phyloP scores from a whole-genome alignment of 768 basidiomycete species.

The Russula foetens region DNA sequence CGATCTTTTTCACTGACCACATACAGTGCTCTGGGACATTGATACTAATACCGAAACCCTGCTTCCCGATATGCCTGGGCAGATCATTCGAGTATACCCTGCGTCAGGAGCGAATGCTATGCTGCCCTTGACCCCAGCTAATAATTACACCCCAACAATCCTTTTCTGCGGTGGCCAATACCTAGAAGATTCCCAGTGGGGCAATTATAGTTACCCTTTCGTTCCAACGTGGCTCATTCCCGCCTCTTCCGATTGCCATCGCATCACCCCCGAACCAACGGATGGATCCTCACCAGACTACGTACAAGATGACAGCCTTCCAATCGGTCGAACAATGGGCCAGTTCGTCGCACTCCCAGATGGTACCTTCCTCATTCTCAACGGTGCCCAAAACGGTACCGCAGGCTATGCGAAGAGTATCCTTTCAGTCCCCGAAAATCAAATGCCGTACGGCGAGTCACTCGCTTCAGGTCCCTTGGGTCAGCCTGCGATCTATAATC shows the following conservation, averaged over 20 bases:
- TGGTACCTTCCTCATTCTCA: slow-evolving; percentile 69
- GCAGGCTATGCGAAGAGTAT: slow-evolving; percentile 69
- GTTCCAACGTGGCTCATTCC: slow-evolving; percentile 69
- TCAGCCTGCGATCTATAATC: slow-evolving; percentile 79
- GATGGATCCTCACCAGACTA: slow-evolving; percentile 57
- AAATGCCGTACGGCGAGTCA: slow-evolving; percentile 66
- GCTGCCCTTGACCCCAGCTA: slow-evolving; percentile 84
- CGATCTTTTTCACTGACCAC: slow-evolving; percentile 12
- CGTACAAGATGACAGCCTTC: slow-evolving; percentile 66
- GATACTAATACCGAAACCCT: slow-evolving; percentile 47
- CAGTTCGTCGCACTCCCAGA: slow-evolving; percentile 82
- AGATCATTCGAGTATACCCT: slow-evolving; percentile 78
- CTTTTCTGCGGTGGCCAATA: slow-evolving; percentile 88
- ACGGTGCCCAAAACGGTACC: slow-evolving; percentile 80
- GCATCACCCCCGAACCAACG: slow-evolving; percentile 78
- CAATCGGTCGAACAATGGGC: slow-evolving; percentile 79
- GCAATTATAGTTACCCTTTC: slow-evolving; percentile 65
- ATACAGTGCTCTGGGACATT: slow-evolving; percentile 44
- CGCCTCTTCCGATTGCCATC: slow-evolving; percentile 65
- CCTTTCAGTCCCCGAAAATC: slow-evolving; percentile 24
- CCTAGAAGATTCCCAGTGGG: slow-evolving; percentile 65
- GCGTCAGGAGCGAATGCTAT: slow-evolving; percentile 84
- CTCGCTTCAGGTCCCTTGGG: slow-evolving; percentile 74
- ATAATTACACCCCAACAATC: slow-evolving; percentile 79
- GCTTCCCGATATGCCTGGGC: slow-evolving; percentile 65